Percentiles rank a stretch among this genome's conserved stretches.
phyloP scores from a whole-genome alignment of 2,329 filamentous ascomycete genomes.

The Talaromyces islandicus region DNA sequence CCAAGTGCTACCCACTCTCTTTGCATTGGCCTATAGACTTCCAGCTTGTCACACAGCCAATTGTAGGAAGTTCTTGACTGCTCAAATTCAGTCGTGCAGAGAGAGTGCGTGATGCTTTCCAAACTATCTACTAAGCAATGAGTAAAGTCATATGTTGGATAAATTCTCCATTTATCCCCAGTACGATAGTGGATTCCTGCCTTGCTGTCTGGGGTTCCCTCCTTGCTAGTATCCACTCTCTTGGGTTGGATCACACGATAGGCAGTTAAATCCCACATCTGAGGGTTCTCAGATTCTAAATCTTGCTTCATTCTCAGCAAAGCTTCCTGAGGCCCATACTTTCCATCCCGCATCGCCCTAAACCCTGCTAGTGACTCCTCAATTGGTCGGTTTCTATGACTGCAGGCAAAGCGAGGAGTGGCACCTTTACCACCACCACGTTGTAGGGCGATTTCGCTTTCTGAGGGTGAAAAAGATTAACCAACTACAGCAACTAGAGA shows the following conservation, averaged over 20 bases:
- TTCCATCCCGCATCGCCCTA: conserved; percentile 81
- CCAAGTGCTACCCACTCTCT: conserved; percentile 57
- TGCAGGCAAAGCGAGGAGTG: conserved; percentile 67
- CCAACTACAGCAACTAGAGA: not conserved
- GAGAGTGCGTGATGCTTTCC: conserved; percentile 82
- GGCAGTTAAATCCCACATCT: conserved; percentile 94
- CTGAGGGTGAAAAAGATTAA: not conserved
- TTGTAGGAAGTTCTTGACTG: conserved; percentile 82
- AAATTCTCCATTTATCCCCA: conserved; percentile 80
- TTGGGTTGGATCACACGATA: conserved; percentile 63
- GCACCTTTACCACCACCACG: conserved; percentile 63
- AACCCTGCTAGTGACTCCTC: conserved; percentile 79
- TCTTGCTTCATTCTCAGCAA: conserved; percentile 92
- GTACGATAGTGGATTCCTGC: conserved; percentile 52
- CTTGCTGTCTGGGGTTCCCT: conserved; percentile 42
- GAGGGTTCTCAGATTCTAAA: conserved; percentile 73
- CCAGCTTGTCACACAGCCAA: conserved; percentile 75
- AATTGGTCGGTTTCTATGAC: conserved; percentile 66
- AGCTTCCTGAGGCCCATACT: conserved; percentile 78
- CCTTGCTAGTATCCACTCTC: not conserved
- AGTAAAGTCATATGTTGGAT: conserved; percentile 90
- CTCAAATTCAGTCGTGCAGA: conserved; percentile 92
- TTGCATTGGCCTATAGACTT: conserved; percentile 89
- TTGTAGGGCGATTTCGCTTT: conserved; percentile 63
- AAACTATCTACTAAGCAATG: conserved; percentile 90